Conservation (phyloP, 768 basidiomycete species). For the Cystobasidium onofrii region DNA sequence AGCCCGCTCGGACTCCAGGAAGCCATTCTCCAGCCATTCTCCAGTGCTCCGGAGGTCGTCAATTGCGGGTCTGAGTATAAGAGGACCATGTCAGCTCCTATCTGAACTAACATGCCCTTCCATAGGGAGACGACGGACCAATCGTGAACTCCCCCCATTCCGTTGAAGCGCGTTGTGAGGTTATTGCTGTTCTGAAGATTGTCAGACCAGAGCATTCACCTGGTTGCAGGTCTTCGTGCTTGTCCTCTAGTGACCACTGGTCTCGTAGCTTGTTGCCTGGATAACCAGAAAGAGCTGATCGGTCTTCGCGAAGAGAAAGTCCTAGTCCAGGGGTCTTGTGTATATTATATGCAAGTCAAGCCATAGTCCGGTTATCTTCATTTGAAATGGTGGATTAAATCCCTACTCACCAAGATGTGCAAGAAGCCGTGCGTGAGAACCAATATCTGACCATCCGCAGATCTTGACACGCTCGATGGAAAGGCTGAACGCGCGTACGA, state of each 20-base stretch:
- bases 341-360: background rate
- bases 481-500: background rate
- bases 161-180: background rate
- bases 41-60: slow-evolving; percentile 3
- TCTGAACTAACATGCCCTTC: no score
- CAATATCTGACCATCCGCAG: slow-evolving; percentile 21
- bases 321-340: slow-evolving; percentile 23
- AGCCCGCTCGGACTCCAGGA: slow-evolving; percentile 25
- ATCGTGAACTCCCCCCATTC: slow-evolving; percentile 18
- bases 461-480: background rate
- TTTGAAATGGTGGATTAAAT: background rate
- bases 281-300: slow-evolving; percentile 19
- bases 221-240: background rate
- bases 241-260: slow-evolving; percentile 9
- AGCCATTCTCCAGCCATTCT: slow-evolving; percentile 25
- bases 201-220: slow-evolving; percentile 6
- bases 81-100: no score
- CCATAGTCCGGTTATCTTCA: background rate
- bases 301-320: background rate
- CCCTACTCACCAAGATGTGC: slow-evolving; percentile 11
- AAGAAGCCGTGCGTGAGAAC: slow-evolving; percentile 21
- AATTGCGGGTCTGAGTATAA: background rate
- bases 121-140: background rate
- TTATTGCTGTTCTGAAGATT: slow-evolving; percentile 4
- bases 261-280: slow-evolving; percentile 20